Percentiles rank a stretch among this genome's conserved stretches.
Conservation (phyloP, 176 grass and related monocot species). For the Aegilops bicornis region DNA sequence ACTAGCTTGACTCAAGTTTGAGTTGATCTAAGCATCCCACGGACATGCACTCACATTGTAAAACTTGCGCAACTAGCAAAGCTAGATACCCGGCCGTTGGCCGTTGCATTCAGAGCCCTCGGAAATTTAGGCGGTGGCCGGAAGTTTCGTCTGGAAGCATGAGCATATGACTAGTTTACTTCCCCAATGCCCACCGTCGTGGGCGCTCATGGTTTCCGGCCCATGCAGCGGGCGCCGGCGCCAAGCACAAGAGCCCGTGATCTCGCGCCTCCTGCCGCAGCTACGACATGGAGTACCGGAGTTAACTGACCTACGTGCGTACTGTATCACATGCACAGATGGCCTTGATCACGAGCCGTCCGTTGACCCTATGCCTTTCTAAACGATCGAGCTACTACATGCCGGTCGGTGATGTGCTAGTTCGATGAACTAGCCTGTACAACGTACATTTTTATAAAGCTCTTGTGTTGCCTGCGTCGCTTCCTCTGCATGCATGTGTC, state of each 20-base stretch:
- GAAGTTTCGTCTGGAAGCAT: conserved; percentile 36
- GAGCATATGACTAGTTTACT: conserved; percentile 29
- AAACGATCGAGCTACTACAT: neutral
- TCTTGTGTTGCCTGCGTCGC: neutral
- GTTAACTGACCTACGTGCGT: conserved; percentile 25
- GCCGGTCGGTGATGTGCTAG: conserved; percentile 27
- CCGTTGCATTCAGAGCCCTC: conserved; percentile 35
- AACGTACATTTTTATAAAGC: neutral
- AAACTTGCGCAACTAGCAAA: neutral
- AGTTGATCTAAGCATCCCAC: neutral
- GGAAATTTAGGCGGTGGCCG: conserved; percentile 20
- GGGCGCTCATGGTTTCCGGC: conserved; percentile 30
- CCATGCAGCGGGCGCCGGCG: conserved; percentile 11
- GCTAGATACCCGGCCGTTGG: neutral
- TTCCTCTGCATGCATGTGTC: neutral
- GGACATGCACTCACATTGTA: neutral
- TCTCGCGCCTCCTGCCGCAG: conserved; percentile 51
- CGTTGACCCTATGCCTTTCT: conserved; percentile 21
- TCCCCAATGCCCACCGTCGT: conserved; percentile 45
- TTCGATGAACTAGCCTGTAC: neutral
- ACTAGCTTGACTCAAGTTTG: neutral
- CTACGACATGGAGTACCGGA: conserved; percentile 16
- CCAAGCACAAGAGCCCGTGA: conserved; percentile 54
- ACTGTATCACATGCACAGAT: conserved; percentile 12
- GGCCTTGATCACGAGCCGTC: neutral